Evolutionary conservation across 768 basidiomycete species (phyloP).

Genomic region (Multifurca ochricompacta): DNA sequence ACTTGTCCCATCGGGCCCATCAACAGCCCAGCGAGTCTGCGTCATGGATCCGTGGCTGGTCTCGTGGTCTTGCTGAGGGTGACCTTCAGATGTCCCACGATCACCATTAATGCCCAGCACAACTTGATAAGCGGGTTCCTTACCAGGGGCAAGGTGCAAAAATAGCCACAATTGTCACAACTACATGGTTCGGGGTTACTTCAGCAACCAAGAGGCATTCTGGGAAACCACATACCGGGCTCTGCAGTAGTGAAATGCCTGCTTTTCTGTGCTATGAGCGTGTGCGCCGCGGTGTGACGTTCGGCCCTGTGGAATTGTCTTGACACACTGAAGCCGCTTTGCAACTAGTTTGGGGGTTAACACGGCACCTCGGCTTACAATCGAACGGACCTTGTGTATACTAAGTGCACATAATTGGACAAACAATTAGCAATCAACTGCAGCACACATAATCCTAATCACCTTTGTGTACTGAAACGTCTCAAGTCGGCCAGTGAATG

Average conservation of each 20-base stretch:
- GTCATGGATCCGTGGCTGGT: conserved; percentile 61
- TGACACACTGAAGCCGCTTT: conserved; percentile 43
- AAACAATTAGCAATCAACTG: neutral
- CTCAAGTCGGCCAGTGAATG: conserved; percentile 52
- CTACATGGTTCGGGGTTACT: conserved; percentile 26
- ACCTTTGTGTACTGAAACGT: conserved; percentile 63
- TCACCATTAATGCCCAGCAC: neutral
- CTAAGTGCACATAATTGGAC: conserved; percentile 29
- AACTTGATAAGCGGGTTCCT: neutral
- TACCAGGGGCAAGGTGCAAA: conserved; percentile 52
- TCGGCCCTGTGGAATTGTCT: conserved; percentile 37
- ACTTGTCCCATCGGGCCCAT: conserved; percentile 42
- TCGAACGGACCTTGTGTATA: conserved; percentile 44
- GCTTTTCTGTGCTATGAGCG: conserved; percentile 36
- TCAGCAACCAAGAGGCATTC: neutral
- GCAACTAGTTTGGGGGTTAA: conserved; percentile 30
- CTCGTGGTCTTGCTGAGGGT: conserved; percentile 53
- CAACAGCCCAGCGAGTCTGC: conserved; percentile 46
- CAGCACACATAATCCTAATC: neutral
- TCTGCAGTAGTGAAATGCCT: conserved; percentile 49
- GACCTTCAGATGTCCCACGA: conserved; percentile 31
- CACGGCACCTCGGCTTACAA: too few species aligned
- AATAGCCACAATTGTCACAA: conserved; percentile 50
- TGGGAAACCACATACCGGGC: conserved; percentile 28
- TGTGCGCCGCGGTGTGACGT: conserved; percentile 40